phyloP scores from a whole-genome alignment of 441 rosid species.

The Erysimum cheiri region DNA sequence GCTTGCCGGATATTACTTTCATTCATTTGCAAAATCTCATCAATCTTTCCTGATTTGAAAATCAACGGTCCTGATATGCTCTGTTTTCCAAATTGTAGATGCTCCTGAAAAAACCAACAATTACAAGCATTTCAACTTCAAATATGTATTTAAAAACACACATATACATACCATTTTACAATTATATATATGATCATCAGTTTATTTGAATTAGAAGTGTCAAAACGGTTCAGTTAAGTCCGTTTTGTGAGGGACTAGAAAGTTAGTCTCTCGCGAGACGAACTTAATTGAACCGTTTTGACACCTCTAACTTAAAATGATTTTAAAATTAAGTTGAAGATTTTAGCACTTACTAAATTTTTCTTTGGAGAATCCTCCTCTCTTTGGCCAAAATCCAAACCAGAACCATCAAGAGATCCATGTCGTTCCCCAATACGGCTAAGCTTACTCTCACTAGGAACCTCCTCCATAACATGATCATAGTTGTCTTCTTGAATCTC shows the following conservation, averaged over 20 bases:
- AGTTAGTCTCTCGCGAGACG: background rate
- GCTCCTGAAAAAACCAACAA: slow-evolving; percentile 35
- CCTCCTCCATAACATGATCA: slow-evolving; percentile 28
- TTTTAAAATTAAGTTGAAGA: background rate
- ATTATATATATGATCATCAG: too few species aligned
- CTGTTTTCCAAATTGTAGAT: slow-evolving; percentile 33
- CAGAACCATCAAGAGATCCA: slow-evolving; percentile 43
- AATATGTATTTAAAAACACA: background rate
- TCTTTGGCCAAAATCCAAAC: slow-evolving; percentile 43
- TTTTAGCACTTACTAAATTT: slow-evolving; percentile 46
- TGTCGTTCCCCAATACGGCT: slow-evolving; percentile 35
- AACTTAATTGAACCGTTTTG: background rate
- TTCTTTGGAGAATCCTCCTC: slow-evolving; percentile 40
- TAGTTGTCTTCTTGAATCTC: slow-evolving; percentile 29
- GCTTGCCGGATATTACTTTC: slow-evolving; percentile 67
- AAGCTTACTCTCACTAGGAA: slow-evolving; percentile 38
- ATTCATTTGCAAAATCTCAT: slow-evolving; percentile 64
- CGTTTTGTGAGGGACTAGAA: too few species aligned
- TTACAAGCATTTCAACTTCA: slow-evolving; percentile 13
- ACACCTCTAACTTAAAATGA: background rate
- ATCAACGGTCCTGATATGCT: slow-evolving; percentile 63
- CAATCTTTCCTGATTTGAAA: slow-evolving; percentile 55
- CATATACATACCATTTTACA: background rate
- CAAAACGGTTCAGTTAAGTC: background rate
- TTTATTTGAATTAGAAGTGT: background rate